Evolutionary conservation across 73 alveolate genomes (phyloP), one percentile per base, ranked within the genome.

Genomic region (Paramecium biaurelia): DNA sequence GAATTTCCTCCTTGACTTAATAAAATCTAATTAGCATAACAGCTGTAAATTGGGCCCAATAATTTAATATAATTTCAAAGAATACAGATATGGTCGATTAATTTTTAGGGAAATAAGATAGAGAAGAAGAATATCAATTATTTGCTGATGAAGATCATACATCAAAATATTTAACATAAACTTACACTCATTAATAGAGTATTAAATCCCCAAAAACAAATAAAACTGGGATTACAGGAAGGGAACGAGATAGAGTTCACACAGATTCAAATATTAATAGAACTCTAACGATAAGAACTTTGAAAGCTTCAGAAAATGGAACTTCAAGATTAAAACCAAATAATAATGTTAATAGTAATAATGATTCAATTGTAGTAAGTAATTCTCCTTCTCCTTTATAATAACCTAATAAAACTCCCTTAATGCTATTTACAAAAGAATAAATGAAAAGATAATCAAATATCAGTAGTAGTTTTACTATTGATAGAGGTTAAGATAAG

Each of bases 101-200:
- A 15, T 74, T 11, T 38, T 74, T 74, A 37, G 87, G 87, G 0
- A n/a, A 74, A 28, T 8, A 32, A 9, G 87, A 43, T 6, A 32
- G 37, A 30, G 59, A 35, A 30, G 87, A 38, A 30, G 56, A 74
- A 35, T 24, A 74, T 14, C n/a, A 35, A 32, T 34, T 32, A 35
- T 43, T 74, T 30, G 56, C 37, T 8, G 87, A 28, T n/a, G 87
- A 74, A 18, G 87, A 74, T 74, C 63, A 74, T n/a, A 32, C 87
- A 32, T 32, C 63, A 74, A 30, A 74, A 30, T 35, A 74, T 21
- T 14, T 35, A 14, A 32, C 87, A 4, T 15, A 74, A 74, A 74
- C 87, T 35, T 74, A 32, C n/a, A 74, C 87, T 74, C 67, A 32
- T 74, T 34, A 74, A 21, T 74, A 74, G 20, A 74, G 87, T 34